Percentiles rank a stretch among this genome's conserved stretches.
These are phyloP conservation scores for Friedmanniomyces endolithicus DNA, from an alignment of 495 filamentous ascomycete genomes.

Conservation along the genomic window DNA sequence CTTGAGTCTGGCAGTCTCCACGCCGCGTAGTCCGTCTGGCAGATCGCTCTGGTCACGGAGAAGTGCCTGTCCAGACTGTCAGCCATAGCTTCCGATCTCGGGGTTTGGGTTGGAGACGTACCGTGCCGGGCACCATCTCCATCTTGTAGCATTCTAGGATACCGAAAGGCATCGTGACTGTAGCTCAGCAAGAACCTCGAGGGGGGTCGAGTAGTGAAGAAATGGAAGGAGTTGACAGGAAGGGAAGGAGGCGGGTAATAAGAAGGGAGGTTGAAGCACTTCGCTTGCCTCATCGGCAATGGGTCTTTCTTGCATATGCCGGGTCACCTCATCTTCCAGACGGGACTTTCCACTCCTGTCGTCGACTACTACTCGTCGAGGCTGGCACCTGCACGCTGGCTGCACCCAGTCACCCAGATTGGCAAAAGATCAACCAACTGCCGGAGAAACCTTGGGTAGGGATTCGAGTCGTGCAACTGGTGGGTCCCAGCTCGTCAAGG, in stretches of 20 bases:
- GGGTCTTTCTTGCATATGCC: background rate
- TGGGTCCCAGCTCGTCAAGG: too few relatives aligned
- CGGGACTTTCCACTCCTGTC: background rate
- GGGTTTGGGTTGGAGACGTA: background rate
- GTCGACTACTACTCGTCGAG: too few relatives aligned
- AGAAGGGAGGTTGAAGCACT: background rate
- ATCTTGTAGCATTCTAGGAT: slow-evolving; percentile 18
- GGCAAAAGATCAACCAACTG: background rate
- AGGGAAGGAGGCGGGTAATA: background rate
- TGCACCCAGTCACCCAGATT: too few relatives aligned
- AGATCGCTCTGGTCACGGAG: slow-evolving; percentile 17
- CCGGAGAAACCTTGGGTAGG: background rate
- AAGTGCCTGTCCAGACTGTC: slow-evolving; percentile 7
- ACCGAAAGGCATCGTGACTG: slow-evolving; percentile 18
- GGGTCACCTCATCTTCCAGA: background rate
- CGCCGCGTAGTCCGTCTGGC: slow-evolving; percentile 10
- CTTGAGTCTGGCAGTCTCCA: slow-evolving; percentile 38
- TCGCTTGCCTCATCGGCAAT: background rate
- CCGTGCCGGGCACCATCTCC: slow-evolving; percentile 21
- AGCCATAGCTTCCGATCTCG: background rate
- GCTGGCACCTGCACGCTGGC: too few relatives aligned
- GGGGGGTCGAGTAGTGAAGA: background rate
- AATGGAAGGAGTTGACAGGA: background rate
- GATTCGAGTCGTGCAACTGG: background rate
- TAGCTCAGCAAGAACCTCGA: background rate